Percentiles rank a stretch among this genome's conserved stretches.
phyloP scores from a whole-genome alignment of 805 yeast genomes.

The Kluyveromyces starmeri region DNA sequence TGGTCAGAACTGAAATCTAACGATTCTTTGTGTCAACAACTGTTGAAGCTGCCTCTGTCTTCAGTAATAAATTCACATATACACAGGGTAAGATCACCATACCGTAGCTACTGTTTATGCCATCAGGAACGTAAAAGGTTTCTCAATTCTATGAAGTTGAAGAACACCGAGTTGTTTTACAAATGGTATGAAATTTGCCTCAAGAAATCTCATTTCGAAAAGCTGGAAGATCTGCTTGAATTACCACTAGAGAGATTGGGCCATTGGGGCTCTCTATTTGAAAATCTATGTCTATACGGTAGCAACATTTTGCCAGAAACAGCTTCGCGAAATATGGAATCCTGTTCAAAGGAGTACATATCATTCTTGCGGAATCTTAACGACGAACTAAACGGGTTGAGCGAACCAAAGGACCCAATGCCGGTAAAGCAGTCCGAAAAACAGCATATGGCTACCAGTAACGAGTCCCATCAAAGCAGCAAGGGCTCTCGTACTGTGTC shows the following conservation, averaged over 20 bases:
- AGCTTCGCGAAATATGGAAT: background rate
- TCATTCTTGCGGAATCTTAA: background rate
- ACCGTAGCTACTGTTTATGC: conserved; percentile 26
- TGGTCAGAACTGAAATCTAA: conserved; percentile 10
- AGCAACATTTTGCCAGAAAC: background rate
- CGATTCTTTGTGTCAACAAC: conserved; percentile 1
- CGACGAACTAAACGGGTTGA: background rate
- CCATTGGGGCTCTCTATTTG: conserved; percentile 17
- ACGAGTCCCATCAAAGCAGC: too few relatives aligned
- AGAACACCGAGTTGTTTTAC: conserved; percentile 13
- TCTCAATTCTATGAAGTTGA: conserved; percentile 13
- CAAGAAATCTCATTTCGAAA: conserved; percentile 18
- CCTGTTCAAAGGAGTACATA: background rate
- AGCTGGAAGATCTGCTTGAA: conserved; percentile 26
- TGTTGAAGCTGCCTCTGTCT: conserved; percentile 21
- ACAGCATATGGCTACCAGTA: background rate
- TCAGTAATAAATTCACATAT: conserved; percentile 25
- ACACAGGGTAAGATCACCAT: conserved; percentile 28
- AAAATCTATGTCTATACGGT: conserved; percentile 1
- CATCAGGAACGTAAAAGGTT: conserved; percentile 26
- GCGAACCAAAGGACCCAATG: background rate
- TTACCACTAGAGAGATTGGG: conserved; percentile 28
- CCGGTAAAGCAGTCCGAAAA: too few relatives aligned
- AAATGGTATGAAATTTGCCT: conserved; percentile 32
- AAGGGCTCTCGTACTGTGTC: background rate